A percentile compares a stretch with the other conserved stretches of the same genome.
These are phyloP conservation scores for Nasturtium officinale DNA, from an alignment of 345 rosid genomes.

Conservation along the genomic window DNA sequence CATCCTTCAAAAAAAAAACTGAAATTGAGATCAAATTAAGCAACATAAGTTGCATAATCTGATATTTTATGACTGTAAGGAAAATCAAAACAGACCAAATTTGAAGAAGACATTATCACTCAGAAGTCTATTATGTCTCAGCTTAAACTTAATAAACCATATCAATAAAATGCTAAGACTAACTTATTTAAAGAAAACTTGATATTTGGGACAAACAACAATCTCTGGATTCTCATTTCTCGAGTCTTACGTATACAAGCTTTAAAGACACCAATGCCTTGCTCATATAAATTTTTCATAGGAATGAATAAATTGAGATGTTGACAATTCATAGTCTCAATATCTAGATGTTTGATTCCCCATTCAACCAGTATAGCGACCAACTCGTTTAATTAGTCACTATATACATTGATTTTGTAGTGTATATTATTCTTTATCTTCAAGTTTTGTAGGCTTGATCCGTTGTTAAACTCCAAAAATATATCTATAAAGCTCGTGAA, in stretches of 20 bases:
- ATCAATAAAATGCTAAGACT: too few species aligned
- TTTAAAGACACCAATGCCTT: slow-evolving; percentile 1
- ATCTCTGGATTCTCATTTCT: not conserved
- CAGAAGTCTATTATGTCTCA: too few species aligned
- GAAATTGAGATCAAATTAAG: not conserved
- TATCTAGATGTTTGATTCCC: not conserved
- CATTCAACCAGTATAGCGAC: not conserved
- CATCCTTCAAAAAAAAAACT: not conserved
- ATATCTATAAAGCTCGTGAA: not conserved
- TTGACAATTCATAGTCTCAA: not conserved
- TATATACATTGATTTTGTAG: not conserved
- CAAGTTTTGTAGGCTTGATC: not conserved
- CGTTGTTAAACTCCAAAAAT: not conserved
- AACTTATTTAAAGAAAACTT: too few species aligned
- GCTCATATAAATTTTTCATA: not conserved
- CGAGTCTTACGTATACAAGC: not conserved
- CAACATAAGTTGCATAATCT: too few species aligned
- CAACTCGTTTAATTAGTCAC: not conserved
- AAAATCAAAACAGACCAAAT: not conserved
- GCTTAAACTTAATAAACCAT: too few species aligned
- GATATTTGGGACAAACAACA: too few species aligned
- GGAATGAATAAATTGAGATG: not conserved
- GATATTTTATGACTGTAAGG: too few species aligned
- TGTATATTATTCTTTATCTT: not conserved
- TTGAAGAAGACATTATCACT: not conserved